phyloP scores from a whole-genome alignment of 805 yeast species.

The Suhomyces sp. region DNA sequence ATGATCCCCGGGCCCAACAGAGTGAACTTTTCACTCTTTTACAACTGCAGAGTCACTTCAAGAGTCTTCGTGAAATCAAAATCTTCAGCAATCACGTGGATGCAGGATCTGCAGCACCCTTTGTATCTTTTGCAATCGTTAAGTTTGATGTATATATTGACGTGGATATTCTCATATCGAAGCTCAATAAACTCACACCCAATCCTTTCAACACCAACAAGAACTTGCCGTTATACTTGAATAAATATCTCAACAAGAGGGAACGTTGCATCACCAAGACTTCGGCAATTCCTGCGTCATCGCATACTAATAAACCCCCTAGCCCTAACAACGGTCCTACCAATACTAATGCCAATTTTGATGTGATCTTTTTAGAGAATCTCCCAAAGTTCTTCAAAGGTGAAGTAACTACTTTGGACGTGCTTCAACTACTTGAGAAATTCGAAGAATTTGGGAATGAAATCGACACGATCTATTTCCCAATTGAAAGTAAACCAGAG shows the following conservation, averaged over 20 bases:
- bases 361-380: slow-evolving; percentile 37
- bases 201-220: slow-evolving; percentile 30
- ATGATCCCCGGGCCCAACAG: slow-evolving; percentile 14
- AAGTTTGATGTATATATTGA: slow-evolving; percentile 35
- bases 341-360: slow-evolving; percentile 11
- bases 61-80: slow-evolving; percentile 21
- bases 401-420: slow-evolving; percentile 6
- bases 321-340: slow-evolving; percentile 6
- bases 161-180: slow-evolving; percentile 26
- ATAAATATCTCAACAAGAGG: slow-evolving; percentile 63
- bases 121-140: slow-evolving; percentile 26
- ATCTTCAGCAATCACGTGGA: slow-evolving; percentile 16
- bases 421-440: slow-evolving; percentile 37
- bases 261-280: slow-evolving; percentile 28
- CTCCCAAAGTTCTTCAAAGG: slow-evolving; percentile 56
- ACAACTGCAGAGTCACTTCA: slow-evolving; percentile 16
- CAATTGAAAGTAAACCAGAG: slow-evolving; percentile 23
- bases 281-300: background rate
- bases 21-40: slow-evolving; percentile 29
- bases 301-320: background rate
- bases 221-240: slow-evolving; percentile 46
- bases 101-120: background rate
- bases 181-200: slow-evolving; percentile 15
- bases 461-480: slow-evolving; percentile 54
- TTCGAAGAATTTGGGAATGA: slow-evolving; percentile 46